Base-by-base conservation (phyloP, 352 stramenopile species). In the Pythium chondricola region DNA sequence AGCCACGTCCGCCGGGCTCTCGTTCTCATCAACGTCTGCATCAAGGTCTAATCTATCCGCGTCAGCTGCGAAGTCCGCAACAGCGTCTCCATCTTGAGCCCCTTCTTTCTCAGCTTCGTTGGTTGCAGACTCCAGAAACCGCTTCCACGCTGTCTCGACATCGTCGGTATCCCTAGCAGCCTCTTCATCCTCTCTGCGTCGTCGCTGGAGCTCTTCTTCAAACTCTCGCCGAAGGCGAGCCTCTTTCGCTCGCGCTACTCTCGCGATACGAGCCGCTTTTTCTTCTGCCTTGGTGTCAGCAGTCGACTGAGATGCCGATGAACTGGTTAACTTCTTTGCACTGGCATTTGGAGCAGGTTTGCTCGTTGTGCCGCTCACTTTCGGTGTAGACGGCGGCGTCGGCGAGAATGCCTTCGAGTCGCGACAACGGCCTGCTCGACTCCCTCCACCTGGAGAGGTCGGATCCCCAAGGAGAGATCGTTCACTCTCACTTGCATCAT, bases 71-170 rank as follows among this genome's bases (percentile, higher is more conserved):
- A n/a, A n/a, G n/a, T n/a, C n/a, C n/a, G n/a, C n/a, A n/a, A n/a
- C n/a, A 18, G 35, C 18, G 35, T 41, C 35, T 41, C 35, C 18
- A 9, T 18, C 35, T 17, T 16, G 8, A 22, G 35, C 6, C 35
- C 6, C 6, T 22, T 22, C 14, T 41, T 22, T 18, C n/a, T 20
- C n/a, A 20, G 22, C 44, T 26, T 33, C 26, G 25, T 13, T 24
- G 10, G 22, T 21, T 18, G 35, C 8, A 9, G 70, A 68, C 42
- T 85, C 73, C 30, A 88, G 56, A 37, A 88, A 85, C 13, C 61
- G 60, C 30, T 72, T 62, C 76, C 76, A 88, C 17, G 74, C 76
- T 2, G 46, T 43, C 36, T 85, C 71, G 2, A 88, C 76, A 25
- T 88, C 76, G 8, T 54, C 66, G 3, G 64, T 85, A 50, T 85